Evolutionary conservation across 108 stramenopile genomes (phyloP).

Genomic region (Cylindrotheca closterium): DNA sequence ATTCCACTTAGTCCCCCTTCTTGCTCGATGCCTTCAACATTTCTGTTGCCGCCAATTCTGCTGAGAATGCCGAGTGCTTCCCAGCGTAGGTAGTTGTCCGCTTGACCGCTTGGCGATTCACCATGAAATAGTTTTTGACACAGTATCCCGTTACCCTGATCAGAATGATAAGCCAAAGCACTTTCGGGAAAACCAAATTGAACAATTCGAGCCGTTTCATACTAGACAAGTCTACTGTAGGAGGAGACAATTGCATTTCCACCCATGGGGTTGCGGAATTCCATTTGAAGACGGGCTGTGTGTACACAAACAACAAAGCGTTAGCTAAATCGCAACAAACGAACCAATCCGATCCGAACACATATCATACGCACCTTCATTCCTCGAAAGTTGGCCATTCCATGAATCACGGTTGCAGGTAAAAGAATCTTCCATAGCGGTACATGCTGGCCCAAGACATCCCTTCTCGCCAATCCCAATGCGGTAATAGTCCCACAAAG

Average conservation of each 20-base stretch:
- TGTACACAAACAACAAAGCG: background rate
- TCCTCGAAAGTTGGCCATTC: constrained; percentile 91
- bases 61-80: constrained; percentile 80
- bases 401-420: constrained; percentile 85
- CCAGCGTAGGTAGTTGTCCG: constrained; percentile 86
- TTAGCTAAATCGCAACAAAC: background rate
- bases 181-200: constrained; percentile 56
- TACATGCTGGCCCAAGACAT: constrained; percentile 77
- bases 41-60: constrained; percentile 72
- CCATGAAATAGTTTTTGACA: constrained; percentile 85
- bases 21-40: constrained; percentile 59
- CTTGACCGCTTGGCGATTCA: constrained; percentile 82
- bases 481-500: constrained; percentile 93
- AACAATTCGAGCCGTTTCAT: background rate
- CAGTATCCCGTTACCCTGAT: constrained; percentile 78
- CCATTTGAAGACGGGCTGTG: constrained; percentile 89
- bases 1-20: constrained; percentile 6
- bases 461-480: constrained; percentile 79
- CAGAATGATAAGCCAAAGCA: constrained; percentile 83
- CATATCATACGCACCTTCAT: constrained; percentile 57
- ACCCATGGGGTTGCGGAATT: constrained; percentile 91
- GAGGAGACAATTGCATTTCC: constrained; percentile 88
- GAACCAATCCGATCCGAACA: background rate
- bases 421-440: constrained; percentile 72
- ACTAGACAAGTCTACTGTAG: constrained; percentile 16